Conservation (phyloP, 345 rosid genomes). For the Citrus inodora region DNA sequence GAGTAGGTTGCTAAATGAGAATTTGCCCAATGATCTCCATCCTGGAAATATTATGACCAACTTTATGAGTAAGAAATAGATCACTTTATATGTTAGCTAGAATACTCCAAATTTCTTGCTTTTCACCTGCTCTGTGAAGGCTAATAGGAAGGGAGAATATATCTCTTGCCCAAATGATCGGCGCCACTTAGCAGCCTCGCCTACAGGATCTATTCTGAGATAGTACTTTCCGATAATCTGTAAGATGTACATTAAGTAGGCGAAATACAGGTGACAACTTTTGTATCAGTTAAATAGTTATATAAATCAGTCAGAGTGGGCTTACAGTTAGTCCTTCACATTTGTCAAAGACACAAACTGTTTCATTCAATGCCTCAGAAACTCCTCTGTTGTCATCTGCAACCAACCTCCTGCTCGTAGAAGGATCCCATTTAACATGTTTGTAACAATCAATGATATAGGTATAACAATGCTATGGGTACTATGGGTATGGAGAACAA, state of each 20-base stretch:
- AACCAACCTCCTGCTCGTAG: slow-evolving; percentile 49
- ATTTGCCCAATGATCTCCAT: slow-evolving; percentile 31
- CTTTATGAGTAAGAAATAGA: background rate
- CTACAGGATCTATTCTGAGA: slow-evolving; percentile 18
- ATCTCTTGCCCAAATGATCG: slow-evolving; percentile 24
- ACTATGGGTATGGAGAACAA: background rate
- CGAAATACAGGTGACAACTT: background rate
- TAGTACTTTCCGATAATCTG: slow-evolving; percentile 14
- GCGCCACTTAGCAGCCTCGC: slow-evolving; percentile 29
- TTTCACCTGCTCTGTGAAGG: slow-evolving; percentile 24
- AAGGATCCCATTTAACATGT: slow-evolving; percentile 1
- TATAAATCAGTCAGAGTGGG: background rate
- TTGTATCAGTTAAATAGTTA: background rate
- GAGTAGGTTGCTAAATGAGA: slow-evolving; percentile 32
- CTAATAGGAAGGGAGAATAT: slow-evolving; percentile 23
- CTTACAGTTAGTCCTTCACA: slow-evolving; percentile 70
- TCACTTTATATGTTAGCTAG: background rate
- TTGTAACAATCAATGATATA: background rate
- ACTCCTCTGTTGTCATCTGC: slow-evolving; percentile 72
- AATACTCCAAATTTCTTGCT: background rate
- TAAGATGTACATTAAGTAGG: background rate
- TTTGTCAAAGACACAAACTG: slow-evolving; percentile 42
- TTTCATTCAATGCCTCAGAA: slow-evolving; percentile 62
- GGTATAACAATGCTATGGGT: background rate
- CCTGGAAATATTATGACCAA: slow-evolving; percentile 17